Conservation (phyloP, 306 rosid genomes). For the Spatholobus suberectus region DNA sequence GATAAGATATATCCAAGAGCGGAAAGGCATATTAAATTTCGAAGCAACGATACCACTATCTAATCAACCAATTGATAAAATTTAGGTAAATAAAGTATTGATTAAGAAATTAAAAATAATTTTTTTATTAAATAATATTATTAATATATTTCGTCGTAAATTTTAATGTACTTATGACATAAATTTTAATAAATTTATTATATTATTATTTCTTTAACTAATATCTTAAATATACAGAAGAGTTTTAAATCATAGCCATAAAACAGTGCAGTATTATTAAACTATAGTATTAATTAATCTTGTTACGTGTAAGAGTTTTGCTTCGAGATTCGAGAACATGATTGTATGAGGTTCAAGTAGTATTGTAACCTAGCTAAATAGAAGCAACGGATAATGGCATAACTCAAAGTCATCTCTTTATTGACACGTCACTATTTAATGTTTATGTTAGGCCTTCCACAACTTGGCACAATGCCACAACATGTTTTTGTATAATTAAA, state of each 20-base stretch:
- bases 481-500: not conserved
- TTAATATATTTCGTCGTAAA: not conserved
- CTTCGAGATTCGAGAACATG: slow-evolving; percentile 3
- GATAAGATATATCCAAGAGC: not conserved
- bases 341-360: not conserved
- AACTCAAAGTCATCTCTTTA: not conserved
- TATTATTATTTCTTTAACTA: no score
- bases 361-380: not conserved
- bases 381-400: not conserved
- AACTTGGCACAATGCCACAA: not conserved
- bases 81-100: not conserved
- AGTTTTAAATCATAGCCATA: not conserved
- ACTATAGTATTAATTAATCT: not conserved
- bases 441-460: not conserved
- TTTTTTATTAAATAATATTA: no score
- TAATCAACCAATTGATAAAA: not conserved
- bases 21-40: not conserved
- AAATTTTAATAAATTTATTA: not conserved
- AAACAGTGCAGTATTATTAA: not conserved
- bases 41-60: not conserved
- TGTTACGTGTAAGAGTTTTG: not conserved
- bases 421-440: not conserved
- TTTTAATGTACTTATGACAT: not conserved
- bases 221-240: not conserved
- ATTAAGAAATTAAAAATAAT: not conserved